phyloP scores from a whole-genome alignment of 345 rosid species.

The Trapa incisa region DNA sequence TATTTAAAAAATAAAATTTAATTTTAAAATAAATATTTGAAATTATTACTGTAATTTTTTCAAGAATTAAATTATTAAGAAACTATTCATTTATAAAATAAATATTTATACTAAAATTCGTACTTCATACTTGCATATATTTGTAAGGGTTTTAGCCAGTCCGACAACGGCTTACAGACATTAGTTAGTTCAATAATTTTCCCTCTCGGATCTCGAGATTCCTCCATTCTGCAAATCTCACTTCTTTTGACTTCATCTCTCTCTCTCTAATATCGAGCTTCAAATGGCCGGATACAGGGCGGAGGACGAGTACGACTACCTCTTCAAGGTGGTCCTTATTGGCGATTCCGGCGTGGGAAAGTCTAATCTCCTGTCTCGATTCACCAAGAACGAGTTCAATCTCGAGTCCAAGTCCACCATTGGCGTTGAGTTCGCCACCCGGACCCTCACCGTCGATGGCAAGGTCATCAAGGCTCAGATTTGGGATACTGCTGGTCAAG shows the following conservation, averaged over 20 bases:
- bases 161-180: no score
- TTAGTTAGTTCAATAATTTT: not conserved
- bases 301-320: conserved; percentile 45
- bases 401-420: conserved; percentile 68
- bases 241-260: not conserved
- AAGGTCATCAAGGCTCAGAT: conserved; percentile 64
- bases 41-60: no score
- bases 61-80: no score
- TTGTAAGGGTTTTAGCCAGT: no score
- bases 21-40: no score
- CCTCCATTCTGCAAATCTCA: not conserved
- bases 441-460: conserved; percentile 41
- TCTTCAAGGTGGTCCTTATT: conserved; percentile 57
- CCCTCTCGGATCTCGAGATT: not conserved
- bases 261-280: not conserved
- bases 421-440: conserved; percentile 69
- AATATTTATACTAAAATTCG: no score
- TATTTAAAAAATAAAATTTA: no score
- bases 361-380: conserved; percentile 52
- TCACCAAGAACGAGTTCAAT: conserved; percentile 59
- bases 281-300: conserved; percentile 38
- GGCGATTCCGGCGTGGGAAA: conserved; percentile 69
- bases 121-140: no score
- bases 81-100: no score
- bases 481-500: conserved; percentile 79